Percentiles rank a stretch among this genome's conserved stretches.
Conservation (phyloP, 2,329 filamentous ascomycete species). For the Elsinoe necatrix region DNA sequence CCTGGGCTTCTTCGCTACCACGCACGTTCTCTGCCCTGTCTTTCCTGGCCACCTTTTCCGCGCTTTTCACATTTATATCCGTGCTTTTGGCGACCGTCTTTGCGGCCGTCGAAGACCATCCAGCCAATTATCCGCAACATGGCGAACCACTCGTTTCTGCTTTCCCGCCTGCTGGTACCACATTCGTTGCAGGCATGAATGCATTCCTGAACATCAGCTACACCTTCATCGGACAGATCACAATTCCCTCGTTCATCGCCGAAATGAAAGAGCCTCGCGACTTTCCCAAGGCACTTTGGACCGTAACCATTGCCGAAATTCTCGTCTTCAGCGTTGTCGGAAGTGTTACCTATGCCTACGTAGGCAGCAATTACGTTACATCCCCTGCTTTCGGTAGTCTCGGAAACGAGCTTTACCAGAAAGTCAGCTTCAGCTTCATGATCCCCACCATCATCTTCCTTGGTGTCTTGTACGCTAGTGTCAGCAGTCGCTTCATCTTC, state of each 20-base stretch:
- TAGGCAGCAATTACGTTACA: constrained; percentile 81
- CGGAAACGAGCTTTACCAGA: constrained; percentile 65
- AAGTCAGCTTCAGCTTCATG: constrained; percentile 90
- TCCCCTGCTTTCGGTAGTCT: constrained; percentile 81
- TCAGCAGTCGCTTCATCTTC: constrained; percentile 84
- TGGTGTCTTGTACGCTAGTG: constrained; percentile 81
- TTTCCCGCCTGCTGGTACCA: constrained; percentile 60
- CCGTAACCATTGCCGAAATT: constrained; percentile 79
- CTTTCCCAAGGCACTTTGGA: constrained; percentile 88
- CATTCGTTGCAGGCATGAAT: constrained; percentile 73
- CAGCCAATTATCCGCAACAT: constrained; percentile 43
- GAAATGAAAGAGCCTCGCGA: constrained; percentile 78
- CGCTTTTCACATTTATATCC: constrained; percentile 82
- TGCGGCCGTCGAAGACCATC: constrained; percentile 64
- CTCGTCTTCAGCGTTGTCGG: constrained; percentile 80
- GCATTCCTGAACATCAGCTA: constrained; percentile 95
- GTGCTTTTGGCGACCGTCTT: constrained; percentile 79
- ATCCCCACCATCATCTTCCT: constrained; percentile 89
- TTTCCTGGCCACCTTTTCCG: constrained; percentile 69
- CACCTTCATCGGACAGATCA: constrained; percentile 93
- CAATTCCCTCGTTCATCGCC: constrained; percentile 86
- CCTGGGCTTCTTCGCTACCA: constrained; percentile 71
- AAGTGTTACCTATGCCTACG: constrained; percentile 73
- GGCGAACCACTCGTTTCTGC: constrained; percentile 62
- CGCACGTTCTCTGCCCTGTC: constrained; percentile 76